Conservation (phyloP, 129 eudicot genomes). For the Centaurea solstitialis region DNA sequence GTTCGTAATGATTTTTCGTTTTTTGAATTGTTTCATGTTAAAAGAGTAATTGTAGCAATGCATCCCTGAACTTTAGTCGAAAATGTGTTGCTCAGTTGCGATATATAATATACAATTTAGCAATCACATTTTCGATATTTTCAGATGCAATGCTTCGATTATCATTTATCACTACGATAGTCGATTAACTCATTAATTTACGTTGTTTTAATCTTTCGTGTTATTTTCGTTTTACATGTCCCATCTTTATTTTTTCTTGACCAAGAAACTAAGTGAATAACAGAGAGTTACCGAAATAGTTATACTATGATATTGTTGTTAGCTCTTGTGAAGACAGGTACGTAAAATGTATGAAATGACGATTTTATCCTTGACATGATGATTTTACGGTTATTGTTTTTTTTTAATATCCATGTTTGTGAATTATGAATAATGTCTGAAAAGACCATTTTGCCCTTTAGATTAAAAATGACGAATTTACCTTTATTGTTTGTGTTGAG, state of each 20-base stretch:
- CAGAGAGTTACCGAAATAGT: too few species aligned
- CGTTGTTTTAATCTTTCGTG: too few species aligned
- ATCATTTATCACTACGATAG: neutral
- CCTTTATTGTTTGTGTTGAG: neutral
- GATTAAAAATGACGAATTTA: neutral
- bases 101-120: neutral
- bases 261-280: too few species aligned
- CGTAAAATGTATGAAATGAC: neutral
- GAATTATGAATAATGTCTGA: neutral
- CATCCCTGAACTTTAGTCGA: neutral
- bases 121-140: neutral
- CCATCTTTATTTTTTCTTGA: too few species aligned
- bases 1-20: slow-evolving; percentile 26
- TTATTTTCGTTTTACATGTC: too few species aligned
- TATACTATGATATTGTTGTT: too few species aligned
- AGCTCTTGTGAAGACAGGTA: neutral
- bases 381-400: too few species aligned
- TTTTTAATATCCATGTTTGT: too few species aligned
- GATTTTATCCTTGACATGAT: too few species aligned
- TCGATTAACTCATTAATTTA: neutral
- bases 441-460: neutral
- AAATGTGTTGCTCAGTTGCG: neutral
- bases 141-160: neutral
- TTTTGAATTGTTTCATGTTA: neutral
- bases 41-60: neutral